Base-by-base conservation (phyloP, 306 rosid genomes). In the Vigna reflexopilosa region DNA sequence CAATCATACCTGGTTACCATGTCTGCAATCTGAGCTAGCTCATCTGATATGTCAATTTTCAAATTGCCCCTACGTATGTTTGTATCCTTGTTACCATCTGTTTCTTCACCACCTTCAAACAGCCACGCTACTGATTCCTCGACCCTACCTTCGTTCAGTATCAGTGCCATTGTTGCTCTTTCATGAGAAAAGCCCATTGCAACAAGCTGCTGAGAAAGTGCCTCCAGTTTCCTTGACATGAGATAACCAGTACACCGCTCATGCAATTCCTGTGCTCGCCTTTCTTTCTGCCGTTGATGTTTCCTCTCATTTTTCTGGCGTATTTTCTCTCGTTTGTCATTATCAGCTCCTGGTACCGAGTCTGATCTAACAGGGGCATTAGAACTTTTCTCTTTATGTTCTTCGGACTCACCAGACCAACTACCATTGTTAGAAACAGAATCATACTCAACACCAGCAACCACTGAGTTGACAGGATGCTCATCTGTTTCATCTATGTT, bases 361-460 rank as follows among this genome's bases (percentile, higher is more conserved):
- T 93, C 99, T 48, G 70, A 82, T 73, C 87, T 80, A 47, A 63
- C 72, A 81, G 93, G 73, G 19, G 80, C 83, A 88, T 80, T 90
- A 73, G 88, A 83, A 56, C 80, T 62, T 86, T 86, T 92, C 14
- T 94, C 97, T 85, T 91, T 96, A 72, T 91, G 98, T 72, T 92
- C 98, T 80, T 93, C 99, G 1, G 99, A 96, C 87, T 96, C 99
- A 55, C 99, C 98, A 56, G 98, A 96, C 91, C 98, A 96, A 87
- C 99, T 96, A 79, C 89, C 99, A 77, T 88, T 96, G 62, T 93
- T 96, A 28, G 99, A 96, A 86, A 93, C 91, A 79, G 98, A 87
- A 90, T 96, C 99, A 85, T 89, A 91, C 90, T 96, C 99, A 57
- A 52, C 62, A 73, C 87, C 87, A 17, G 96, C 70, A 42, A 85